phyloP scores from a whole-genome alignment of 2,329 filamentous ascomycete genomes.

The Aspergillus pseudoglaucus region DNA sequence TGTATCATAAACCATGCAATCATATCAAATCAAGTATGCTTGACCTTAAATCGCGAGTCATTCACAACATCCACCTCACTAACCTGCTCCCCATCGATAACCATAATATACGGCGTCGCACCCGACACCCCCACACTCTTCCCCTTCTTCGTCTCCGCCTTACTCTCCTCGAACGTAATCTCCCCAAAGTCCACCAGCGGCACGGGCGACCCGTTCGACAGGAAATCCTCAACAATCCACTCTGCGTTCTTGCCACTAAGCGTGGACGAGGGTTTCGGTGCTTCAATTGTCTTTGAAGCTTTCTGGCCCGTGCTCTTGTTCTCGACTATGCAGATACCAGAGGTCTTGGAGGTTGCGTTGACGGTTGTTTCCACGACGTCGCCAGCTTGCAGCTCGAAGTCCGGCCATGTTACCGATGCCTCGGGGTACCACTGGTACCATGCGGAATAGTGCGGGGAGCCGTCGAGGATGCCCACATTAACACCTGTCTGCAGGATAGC shows the following conservation, averaged over 20 bases:
- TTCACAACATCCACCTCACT: too few species aligned
- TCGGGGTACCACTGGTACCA: constrained; percentile 11
- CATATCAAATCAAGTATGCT: too few species aligned
- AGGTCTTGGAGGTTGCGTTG: not conserved
- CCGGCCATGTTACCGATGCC: constrained; percentile 1
- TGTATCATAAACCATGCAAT: too few species aligned
- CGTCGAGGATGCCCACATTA: constrained; percentile 6
- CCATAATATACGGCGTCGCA: not conserved
- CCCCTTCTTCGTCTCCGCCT: constrained; percentile 1
- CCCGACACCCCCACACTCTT: not conserved
- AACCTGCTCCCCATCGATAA: too few species aligned
- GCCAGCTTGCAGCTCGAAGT: constrained; percentile 4
- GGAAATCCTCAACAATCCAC: constrained; percentile 9
- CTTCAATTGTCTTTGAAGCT: not conserved
- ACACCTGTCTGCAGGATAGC: constrained; percentile 8
- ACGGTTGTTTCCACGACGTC: constrained; percentile 6
- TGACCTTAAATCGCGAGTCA: too few species aligned
- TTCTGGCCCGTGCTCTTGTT: constrained; percentile 7
- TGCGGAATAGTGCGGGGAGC: constrained; percentile 2
- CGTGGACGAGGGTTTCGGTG: not conserved
- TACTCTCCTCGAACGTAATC: constrained; percentile 3
- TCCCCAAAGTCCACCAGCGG: constrained; percentile 6
- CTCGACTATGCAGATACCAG: constrained; percentile 4
- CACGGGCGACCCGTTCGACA: constrained; percentile 1
- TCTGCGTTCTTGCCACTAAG: constrained; percentile 6